phyloP scores from a whole-genome alignment of 495 filamentous ascomycete genomes.

The Tuber brumale region DNA sequence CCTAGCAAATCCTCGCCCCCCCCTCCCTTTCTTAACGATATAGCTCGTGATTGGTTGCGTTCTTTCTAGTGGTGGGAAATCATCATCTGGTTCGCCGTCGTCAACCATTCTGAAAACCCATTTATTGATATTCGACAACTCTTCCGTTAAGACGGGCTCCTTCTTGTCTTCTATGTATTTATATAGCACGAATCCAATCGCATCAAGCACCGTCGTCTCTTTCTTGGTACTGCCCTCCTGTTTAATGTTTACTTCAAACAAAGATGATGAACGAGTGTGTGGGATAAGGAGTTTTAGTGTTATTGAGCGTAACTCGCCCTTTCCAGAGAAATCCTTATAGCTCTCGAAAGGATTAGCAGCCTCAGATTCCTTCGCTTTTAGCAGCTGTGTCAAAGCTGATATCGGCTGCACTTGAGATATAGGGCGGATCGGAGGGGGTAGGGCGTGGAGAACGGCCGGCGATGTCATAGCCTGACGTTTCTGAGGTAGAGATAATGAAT shows the following conservation, averaged over 20 bases:
- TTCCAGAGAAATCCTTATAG: conserved; percentile 80
- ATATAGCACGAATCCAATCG: conserved; percentile 85
- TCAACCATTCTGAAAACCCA: conserved; percentile 96
- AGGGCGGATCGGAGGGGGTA: conserved; percentile 77
- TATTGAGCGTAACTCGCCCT: conserved; percentile 73
- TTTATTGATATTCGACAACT: conserved; percentile 76
- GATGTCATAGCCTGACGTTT: conserved; percentile 31
- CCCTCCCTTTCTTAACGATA: conserved; percentile 72
- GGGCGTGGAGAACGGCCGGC: conserved; percentile 60
- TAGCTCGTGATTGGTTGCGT: conserved; percentile 76
- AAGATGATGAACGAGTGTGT: conserved; percentile 54
- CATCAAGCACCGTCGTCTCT: conserved; percentile 74
- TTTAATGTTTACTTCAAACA: conserved; percentile 68
- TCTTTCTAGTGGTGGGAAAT: conserved; percentile 80
- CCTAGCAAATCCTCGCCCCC: conserved; percentile 57
- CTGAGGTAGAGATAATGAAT: conserved; percentile 42
- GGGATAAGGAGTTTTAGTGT: conserved; percentile 81
- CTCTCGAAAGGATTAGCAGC: conserved; percentile 74
- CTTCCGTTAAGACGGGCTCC: conserved; percentile 60
- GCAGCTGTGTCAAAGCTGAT: conserved; percentile 51
- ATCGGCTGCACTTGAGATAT: conserved; percentile 71
- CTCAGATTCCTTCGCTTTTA: conserved; percentile 73
- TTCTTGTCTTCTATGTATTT: conserved; percentile 75
- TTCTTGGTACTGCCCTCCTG: conserved; percentile 55
- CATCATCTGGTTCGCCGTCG: conserved; percentile 88